Base-by-base conservation (phyloP, 257 asterid genomes). In the Ilex aquifolium region DNA sequence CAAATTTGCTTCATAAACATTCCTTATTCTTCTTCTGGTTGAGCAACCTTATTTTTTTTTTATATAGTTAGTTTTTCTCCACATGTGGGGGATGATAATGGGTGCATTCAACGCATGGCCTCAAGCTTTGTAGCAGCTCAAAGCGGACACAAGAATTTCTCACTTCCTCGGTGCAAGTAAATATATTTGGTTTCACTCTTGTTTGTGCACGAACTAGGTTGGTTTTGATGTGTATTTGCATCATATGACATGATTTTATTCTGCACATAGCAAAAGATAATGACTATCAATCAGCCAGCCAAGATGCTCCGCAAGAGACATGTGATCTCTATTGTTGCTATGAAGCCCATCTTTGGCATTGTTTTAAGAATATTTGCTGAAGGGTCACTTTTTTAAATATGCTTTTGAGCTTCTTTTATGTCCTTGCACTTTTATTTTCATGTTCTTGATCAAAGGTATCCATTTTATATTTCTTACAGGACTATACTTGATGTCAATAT, bases 161-260 rank as follows among this genome's bases (percentile, higher is more conserved):
- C 79, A 46, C 72, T 69, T 53, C 79, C 82, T 50, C 72, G 66
- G 21, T 72, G 79, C 16, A 69, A 79, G 86, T 75, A 44, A 56
- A 57, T 51, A 60, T 55, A 14, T 57, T 57, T 44, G 13, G 54
- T 54, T 36, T 36, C 40, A 36, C 40, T 36, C 40, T 6, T 36
- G 3, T 2, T 36, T 36, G 40, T 36, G n/a, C n/a, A n/a, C n/a
- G n/a, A n/a, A n/a, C 40, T 36, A 36, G 40, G 40, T 36, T 36
- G 40, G 5, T 36, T 36, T 36, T 36, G 40, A 3, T 2, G 6
- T 36, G 40, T 36, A 36, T 2, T 36, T 36, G 40, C 6, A 6
- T 3, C 6, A 2, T 36, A 36, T 36, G 40, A 36, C 6, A 36
- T 36, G 40, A 6, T 6, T n/a, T 36, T 6, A 36, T 36, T 36